Conservation (phyloP, 2,329 filamentous ascomycete genomes). For the Exophiala alcalophila region DNA sequence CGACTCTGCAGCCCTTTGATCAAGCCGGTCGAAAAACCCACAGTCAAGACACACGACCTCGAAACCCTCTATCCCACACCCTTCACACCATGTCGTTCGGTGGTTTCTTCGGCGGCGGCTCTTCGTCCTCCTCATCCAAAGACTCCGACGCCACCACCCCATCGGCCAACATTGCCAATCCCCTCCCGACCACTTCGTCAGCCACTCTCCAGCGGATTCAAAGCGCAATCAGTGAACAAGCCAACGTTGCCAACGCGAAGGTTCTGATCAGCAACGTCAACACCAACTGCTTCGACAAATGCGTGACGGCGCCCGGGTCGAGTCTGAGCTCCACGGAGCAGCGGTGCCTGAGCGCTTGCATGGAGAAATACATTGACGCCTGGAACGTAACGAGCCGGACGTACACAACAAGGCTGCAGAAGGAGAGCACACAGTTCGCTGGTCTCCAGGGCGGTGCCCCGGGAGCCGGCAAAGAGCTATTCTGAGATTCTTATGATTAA, state of each 20-base stretch:
- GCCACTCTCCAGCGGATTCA: constrained; percentile 36
- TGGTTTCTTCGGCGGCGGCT: constrained; percentile 36
- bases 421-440: constrained; percentile 43
- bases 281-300: constrained; percentile 76
- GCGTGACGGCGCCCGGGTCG: constrained; percentile 66
- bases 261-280: constrained; percentile 76
- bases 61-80: not conserved
- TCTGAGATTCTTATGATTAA: constrained; percentile 10
- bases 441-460: not conserved
- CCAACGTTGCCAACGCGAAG: constrained; percentile 65
- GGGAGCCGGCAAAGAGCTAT: constrained; percentile 22
- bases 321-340: constrained; percentile 66
- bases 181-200: constrained; percentile 20
- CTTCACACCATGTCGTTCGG: constrained; percentile 33
- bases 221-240: constrained; percentile 61
- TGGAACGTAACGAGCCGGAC: constrained; percentile 73
- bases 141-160: constrained; percentile 10
- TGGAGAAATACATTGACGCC: constrained; percentile 79
- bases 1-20: too few species aligned
- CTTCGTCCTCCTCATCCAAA: constrained; percentile 25
- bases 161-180: constrained; percentile 8
- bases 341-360: constrained; percentile 70
- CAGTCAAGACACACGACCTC: not conserved
- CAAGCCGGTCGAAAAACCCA: too few species aligned
- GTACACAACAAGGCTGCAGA: constrained; percentile 64